Evolutionary conservation across 2,329 filamentous ascomycete genomes (phyloP).

Genomic region (Cytospora mali): DNA sequence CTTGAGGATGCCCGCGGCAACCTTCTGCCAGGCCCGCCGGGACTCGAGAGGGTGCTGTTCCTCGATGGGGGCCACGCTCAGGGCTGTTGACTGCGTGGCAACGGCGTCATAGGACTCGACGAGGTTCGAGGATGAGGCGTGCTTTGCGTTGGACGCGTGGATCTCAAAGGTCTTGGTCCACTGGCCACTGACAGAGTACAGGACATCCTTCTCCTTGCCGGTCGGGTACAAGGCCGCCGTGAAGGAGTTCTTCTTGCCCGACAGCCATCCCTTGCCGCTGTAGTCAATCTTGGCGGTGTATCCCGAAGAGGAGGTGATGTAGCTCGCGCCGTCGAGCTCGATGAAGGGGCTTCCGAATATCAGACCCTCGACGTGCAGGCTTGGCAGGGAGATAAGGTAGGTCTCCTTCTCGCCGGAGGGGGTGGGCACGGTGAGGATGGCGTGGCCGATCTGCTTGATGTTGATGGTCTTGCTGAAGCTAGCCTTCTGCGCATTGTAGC

Average conservation of each 20-base stretch:
- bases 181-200: constrained; percentile 84
- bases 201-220: constrained; percentile 69
- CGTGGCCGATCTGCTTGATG: constrained; percentile 92
- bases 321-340: constrained; percentile 82
- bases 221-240: constrained; percentile 72
- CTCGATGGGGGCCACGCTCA: constrained; percentile 72
- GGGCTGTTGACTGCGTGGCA: constrained; percentile 61
- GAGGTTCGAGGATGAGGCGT: constrained; percentile 50
- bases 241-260: constrained; percentile 93
- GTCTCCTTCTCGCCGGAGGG: constrained; percentile 57
- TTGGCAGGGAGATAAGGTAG: constrained; percentile 89
- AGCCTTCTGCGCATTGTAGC: constrained; percentile 95
- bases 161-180: constrained; percentile 87
- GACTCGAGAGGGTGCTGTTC: constrained; percentile 87
- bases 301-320: constrained; percentile 84
- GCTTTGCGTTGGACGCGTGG: constrained; percentile 63
- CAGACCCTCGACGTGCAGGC: constrained; percentile 90
- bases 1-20: constrained; percentile 76
- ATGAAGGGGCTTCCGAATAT: constrained; percentile 86
- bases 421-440: constrained; percentile 72
- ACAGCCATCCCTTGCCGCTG: constrained; percentile 90
- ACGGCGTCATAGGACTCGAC: constrained; percentile 65
- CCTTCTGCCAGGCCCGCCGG: constrained; percentile 83
- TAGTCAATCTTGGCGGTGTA: constrained; percentile 92
- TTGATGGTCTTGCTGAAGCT: constrained; percentile 93